phyloP scores from a whole-genome alignment of 768 basidiomycete genomes.

The Leccinum pellstonianum region DNA sequence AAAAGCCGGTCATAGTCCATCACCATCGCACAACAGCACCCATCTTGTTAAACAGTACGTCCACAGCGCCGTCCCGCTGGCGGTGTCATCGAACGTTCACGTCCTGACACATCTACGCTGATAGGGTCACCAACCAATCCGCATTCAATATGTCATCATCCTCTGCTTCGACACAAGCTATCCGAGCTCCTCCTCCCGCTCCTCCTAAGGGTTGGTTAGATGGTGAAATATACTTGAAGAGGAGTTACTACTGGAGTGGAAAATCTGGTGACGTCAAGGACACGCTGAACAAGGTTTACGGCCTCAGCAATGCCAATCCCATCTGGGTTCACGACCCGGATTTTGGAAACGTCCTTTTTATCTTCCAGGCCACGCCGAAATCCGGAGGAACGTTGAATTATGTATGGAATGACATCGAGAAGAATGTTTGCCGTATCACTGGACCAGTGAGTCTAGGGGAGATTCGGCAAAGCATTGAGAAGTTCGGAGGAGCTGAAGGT shows the following conservation, averaged over 20 bases:
- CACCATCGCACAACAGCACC: too few species aligned
- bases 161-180: not conserved
- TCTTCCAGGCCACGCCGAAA: too few species aligned
- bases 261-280: constrained; percentile 1
- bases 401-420: too few species aligned
- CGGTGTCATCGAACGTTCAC: not conserved
- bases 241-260: not conserved
- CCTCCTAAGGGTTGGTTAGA: constrained; percentile 3
- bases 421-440: too few species aligned
- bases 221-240: not conserved
- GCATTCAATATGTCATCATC: not conserved
- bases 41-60: not conserved
- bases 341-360: too few species aligned
- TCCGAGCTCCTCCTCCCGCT: not conserved
- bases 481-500: too few species aligned
- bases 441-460: too few species aligned
- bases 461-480: too few species aligned
- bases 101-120: not conserved
- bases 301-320: not conserved
- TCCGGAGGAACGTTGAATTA: too few species aligned
- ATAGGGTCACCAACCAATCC: not conserved
- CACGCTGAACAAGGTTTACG: not conserved
- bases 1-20: too few species aligned
- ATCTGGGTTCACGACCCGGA: too few species aligned
- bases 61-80: not conserved